A percentile compares a stretch with the other conserved stretches of the same genome.
Conservation (phyloP, 352 stramenopile species). For the Globisporangium parvum region DNA sequence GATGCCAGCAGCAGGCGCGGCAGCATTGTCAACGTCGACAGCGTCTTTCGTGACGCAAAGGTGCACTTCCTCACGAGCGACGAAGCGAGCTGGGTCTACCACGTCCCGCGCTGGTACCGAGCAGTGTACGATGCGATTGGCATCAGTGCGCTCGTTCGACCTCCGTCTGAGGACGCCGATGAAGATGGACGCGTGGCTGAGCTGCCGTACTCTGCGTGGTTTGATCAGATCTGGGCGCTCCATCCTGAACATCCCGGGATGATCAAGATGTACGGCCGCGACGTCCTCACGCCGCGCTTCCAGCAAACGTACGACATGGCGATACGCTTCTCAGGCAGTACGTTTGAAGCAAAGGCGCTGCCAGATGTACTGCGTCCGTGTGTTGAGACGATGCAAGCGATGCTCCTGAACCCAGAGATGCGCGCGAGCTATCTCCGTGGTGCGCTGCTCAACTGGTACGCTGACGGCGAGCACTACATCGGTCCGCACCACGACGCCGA, state of each 20-base stretch:
- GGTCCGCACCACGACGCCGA: conserved; percentile 76
- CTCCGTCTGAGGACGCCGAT: neutral
- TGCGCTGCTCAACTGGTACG: conserved; percentile 84
- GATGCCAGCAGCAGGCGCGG: neutral
- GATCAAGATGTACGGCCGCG: conserved; percentile 49
- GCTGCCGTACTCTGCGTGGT: conserved; percentile 1
- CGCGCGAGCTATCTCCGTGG: conserved; percentile 26
- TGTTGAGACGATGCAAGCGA: conserved; percentile 35
- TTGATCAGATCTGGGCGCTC: conserved; percentile 46
- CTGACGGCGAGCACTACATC: conserved; percentile 75
- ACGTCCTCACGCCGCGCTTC: too few species aligned
- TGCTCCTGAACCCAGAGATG: conserved; percentile 29
- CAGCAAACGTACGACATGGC: too few species aligned
- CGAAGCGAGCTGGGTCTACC: conserved; percentile 50
- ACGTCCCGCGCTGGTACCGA: conserved; percentile 50
- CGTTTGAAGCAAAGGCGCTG: conserved; percentile 40
- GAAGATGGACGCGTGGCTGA: neutral
- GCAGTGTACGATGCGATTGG: neutral
- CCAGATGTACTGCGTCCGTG: conserved; percentile 28
- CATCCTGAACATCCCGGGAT: conserved; percentile 54
- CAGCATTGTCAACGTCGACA: neutral
- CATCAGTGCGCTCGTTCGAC: neutral
- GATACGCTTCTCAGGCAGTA: conserved; percentile 47
- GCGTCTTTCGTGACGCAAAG: conserved; percentile 1
- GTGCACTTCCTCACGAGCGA: conserved; percentile 20